Evolutionary conservation across 106 monocot genomes (phyloP), one percentile per base, ranked within the genome.

Genomic region (Dendrobium huoshanense): DNA sequence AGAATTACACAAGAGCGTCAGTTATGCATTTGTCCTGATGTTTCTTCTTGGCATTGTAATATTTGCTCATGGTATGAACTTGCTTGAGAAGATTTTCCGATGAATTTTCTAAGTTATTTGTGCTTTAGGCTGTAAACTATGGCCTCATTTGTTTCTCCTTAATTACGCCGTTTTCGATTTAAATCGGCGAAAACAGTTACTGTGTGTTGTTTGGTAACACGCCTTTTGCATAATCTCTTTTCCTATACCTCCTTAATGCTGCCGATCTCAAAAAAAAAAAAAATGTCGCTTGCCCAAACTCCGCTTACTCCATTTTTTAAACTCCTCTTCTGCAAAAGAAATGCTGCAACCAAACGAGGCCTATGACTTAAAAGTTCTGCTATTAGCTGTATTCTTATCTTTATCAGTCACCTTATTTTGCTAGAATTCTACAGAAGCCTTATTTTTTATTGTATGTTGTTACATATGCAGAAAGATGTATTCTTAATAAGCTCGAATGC

Each of bases 401-500:
- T 31, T 5, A 33, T 31, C 70, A 13, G 4, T 27, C 7, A 4
- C 33, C 8, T 70, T 70, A 31, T 70, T 7, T 70, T 70, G 17
- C 70, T 37, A 70, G 31, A 70, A 70, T 70, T 37, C n/a, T 33
- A 37, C 8, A 8, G 22, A 61, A 31, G 37, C 70, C 37, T 74
- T 9, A 43, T 24, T 48, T 76, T 41, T 76, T n/a, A 25, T 76
- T 45, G 0, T 27, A 41, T 27, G 42, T 49, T 85, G 48, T 18
- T 18, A 51, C 33, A 77, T 18, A 19, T 89, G 86, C 89, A 96
- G 96, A 88, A 80, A 42, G 96, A 96, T 85, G 88, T 96, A 17
- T 93, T 85, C 67, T 83, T 96, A 80, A 91, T 96, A 47, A 90
- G 86, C 85, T 87, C 87, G 87, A 96, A 96, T 86, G 96, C 96